Percentiles rank a stretch among this genome's conserved stretches.
Evolutionary conservation across 1,284 basidiomycete genomes (phyloP).

Genomic region (Leccinum pachyderme): DNA sequence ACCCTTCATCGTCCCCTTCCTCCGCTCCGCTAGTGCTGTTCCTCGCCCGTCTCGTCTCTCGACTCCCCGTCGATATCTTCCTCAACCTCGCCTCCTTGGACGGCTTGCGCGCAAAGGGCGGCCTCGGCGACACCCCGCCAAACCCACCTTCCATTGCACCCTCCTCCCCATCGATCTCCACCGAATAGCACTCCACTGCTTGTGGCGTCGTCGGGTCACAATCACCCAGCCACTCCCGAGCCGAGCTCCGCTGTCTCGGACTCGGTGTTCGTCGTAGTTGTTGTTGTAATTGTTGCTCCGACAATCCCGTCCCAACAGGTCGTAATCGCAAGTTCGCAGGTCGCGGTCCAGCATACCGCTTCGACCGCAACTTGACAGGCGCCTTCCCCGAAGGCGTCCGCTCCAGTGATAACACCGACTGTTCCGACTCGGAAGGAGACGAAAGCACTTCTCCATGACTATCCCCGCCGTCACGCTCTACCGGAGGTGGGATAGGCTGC

Average conservation of each 20-base stretch:
- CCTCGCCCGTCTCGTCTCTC: conserved; percentile 37
- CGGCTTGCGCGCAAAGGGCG: conserved; percentile 43
- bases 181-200: conserved; percentile 46
- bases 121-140: conserved; percentile 25
- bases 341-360: conserved; percentile 42
- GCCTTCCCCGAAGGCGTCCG: conserved; percentile 37
- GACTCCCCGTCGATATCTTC: conserved; percentile 47
- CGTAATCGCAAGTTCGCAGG: conserved; percentile 47
- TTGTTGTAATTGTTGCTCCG: conserved; percentile 36
- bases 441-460: background rate
- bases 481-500: conserved; percentile 30
- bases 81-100: conserved; percentile 45
- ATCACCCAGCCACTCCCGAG: conserved; percentile 56
- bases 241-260: conserved; percentile 39
- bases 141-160: background rate
- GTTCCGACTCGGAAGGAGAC: conserved; percentile 26
- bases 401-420: conserved; percentile 42
- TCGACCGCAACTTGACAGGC: conserved; percentile 44
- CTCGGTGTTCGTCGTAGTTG: conserved; percentile 38
- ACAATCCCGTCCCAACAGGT: conserved; percentile 11
- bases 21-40: conserved; percentile 56
- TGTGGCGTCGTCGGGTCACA: conserved; percentile 53
- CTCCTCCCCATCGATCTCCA: conserved; percentile 20
- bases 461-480: background rate
- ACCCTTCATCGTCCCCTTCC: conserved; percentile 76